These are phyloP conservation scores for Aspergillus haitiensis DNA, from an alignment of 495 filamentous ascomycete genomes.

Conservation along the genomic window DNA sequence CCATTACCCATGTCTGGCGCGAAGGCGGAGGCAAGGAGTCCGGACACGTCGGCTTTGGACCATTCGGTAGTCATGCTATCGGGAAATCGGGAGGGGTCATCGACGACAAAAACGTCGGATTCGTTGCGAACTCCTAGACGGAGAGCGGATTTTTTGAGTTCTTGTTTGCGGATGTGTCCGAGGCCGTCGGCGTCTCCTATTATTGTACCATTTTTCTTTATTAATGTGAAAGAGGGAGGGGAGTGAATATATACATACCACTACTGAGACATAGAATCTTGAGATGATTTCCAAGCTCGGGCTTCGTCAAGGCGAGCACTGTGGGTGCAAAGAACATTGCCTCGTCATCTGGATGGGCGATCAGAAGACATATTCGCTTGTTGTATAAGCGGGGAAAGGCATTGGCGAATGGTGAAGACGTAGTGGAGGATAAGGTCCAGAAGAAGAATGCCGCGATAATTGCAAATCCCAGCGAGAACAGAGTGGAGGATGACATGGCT, in stretches of 20 bases:
- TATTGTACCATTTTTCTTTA: slow-evolving; percentile 2
- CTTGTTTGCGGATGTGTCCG: slow-evolving; percentile 75
- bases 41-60: slow-evolving; percentile 65
- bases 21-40: slow-evolving; percentile 67
- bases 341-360: slow-evolving; percentile 97
- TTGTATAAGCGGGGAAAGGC: slow-evolving; percentile 69
- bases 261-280: slow-evolving; percentile 91
- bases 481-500: slow-evolving; percentile 24
- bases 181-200: slow-evolving; percentile 82
- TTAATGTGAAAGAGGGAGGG: background rate
- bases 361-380: slow-evolving; percentile 84
- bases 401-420: slow-evolving; percentile 59
- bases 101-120: slow-evolving; percentile 78
- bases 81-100: slow-evolving; percentile 72
- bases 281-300: slow-evolving; percentile 78
- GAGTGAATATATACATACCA: slow-evolving; percentile 48
- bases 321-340: slow-evolving; percentile 99
- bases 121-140: slow-evolving; percentile 69
- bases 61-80: slow-evolving; percentile 82
- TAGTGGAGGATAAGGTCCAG: slow-evolving; percentile 54
- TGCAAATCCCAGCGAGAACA: slow-evolving; percentile 35
- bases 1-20: slow-evolving; percentile 55
- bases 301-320: slow-evolving; percentile 72
- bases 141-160: slow-evolving; percentile 75
- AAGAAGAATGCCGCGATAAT: slow-evolving; percentile 40